Base-by-base conservation (phyloP, 345 rosid species). In the Iberis pinnata region DNA sequence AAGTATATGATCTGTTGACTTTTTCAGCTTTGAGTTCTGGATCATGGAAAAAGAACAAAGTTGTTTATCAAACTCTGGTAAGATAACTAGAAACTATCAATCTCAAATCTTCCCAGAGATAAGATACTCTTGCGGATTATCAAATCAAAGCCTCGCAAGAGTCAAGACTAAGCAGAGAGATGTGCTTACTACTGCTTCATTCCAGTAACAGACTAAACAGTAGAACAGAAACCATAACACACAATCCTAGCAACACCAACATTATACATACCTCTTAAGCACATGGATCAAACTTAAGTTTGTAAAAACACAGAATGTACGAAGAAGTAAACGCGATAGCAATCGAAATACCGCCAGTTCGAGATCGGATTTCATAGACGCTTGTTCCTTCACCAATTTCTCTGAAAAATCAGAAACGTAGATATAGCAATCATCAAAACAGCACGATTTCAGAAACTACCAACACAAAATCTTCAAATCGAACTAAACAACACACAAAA, bases 321-420 rank as follows among this genome's bases (percentile, higher is more conserved):
- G n/a, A 53, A 32, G 56, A 40, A 53, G 50, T 27, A 36, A 68
- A 41, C 63, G n/a, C 7, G 13, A 54, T 12, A 47, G 19, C 42
- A 54, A 9, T 18, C 41, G 12, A 55, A 57, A 32, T 80, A 92
- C 95, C 86, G 93, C 93, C 81, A 85, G 50, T 56, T 88, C 98
- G 33, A 92, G 86, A 58, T 84, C 89, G 3, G 82, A 73, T 67
- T 79, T 85, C 70, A 80, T 82, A 2, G 98, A 69, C 24, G 90
- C 93, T 63, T 92, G 98, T 59, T 88, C 97, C 59, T 88, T 85
- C 66, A 88, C 81, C 79, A 88, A 44, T 61, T 85, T 88, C 69
- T 85, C 98, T 92, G 71, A 37, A 61, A 60, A 53, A 58, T 9
- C 61, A 70, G 51, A 47, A 22, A 22, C 8, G 8, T 17, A 72